Evolutionary conservation across 495 filamentous ascomycete species (phyloP), one percentile per base, ranked within the genome.

Genomic region (Podospora bellae-mahoneyi): DNA sequence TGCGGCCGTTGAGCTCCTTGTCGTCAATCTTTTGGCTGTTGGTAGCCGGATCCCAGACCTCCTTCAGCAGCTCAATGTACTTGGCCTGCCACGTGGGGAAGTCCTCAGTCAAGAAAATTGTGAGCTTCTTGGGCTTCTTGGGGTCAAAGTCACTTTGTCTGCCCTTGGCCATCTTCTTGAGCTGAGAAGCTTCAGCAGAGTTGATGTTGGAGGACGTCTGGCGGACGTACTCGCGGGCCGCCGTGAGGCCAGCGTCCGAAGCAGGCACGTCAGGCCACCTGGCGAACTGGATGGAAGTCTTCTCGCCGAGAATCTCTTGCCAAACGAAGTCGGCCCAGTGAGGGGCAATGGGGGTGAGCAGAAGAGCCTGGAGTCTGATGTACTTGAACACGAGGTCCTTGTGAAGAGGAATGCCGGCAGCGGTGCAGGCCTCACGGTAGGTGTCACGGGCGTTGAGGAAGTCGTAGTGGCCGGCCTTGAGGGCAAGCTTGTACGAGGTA

Each of bases 271-370:
- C 78, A 62, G 95, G 95, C 84, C 87, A 99, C 68, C 81, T 80
- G 27, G 89, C 92, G 70, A 86, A 87, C 81, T 97, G 94, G 75
- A 98, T 87, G 3, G 90, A 91, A 56, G 83, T 79, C 61, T 82
- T 69, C 81, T 96, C 90, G 68, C 88, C 84, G 67, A 99, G 88
- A 13, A 97, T 84, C 78, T 97, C 93, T 53, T 88, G 86, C 91
- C 92, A 98, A 74, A 99, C 87, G 76, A 96, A 91, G 72, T 98
- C 95, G 63, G 92, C 84, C 91, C 93, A 99, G 81, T 99, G 95
- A 63, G 95, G 95, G 10, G 94, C 90, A 69, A 95, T 89, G 34
- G 90, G 88, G 9, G 88, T 85, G 19, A 81, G 69, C 23, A 77
- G 32, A 39, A 79, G 69, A 18, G 75, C 78, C 68, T 98, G 94